Base-by-base conservation (phyloP, 768 basidiomycete species). In the Pulveroboletus sp. region DNA sequence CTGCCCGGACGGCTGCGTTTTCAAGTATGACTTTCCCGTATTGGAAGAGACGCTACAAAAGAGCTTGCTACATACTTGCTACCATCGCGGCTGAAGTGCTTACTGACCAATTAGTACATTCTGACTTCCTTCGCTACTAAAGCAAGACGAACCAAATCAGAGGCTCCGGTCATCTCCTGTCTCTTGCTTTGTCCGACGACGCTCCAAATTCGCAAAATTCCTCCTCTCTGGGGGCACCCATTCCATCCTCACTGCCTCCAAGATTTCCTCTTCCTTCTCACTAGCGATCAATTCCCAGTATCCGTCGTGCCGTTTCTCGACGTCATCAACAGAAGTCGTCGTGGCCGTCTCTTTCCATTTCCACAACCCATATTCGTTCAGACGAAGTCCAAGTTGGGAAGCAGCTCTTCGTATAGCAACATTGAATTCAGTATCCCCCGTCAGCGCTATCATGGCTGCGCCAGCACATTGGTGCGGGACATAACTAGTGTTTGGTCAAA, bases 291-390 rank as follows among this genome's bases (percentile, higher is more conserved):
- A 27, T 12, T 60, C 58, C 62, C 62, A 64, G 48, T 45, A 47
- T 43, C 62, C 62, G 19, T 48, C 49, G 14, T 53, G 6, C 14
- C 55, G 24, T 16, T 46, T 51, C 33, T 45, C 38, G 3, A 38
- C 8, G 8, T 44, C 46, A 24, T 51, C 49, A 37, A 19, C n/a
- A 2, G 32, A 17, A 6, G 40, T 4, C 13, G 34, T 39, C 23
- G 17, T 8, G 9, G 36, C 17, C 13, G 23, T 39, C 4, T 23
- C 47, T 34, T 64, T 67, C 80, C 81, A 84, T 42, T 65, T 70
- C 86, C 86, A 87, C 4, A 87, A 67, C 12, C 85, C 86, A 52
- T 72, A 78, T 54, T 82, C 80, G 54, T 84, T 77, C 24, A 87
- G 69, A 29, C 75, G 68, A 57, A 84, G 55, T 14, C 76, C 78